Conservation (phyloP, 495 filamentous ascomycete genomes). For the Melanomma pulvis-pyrius region DNA sequence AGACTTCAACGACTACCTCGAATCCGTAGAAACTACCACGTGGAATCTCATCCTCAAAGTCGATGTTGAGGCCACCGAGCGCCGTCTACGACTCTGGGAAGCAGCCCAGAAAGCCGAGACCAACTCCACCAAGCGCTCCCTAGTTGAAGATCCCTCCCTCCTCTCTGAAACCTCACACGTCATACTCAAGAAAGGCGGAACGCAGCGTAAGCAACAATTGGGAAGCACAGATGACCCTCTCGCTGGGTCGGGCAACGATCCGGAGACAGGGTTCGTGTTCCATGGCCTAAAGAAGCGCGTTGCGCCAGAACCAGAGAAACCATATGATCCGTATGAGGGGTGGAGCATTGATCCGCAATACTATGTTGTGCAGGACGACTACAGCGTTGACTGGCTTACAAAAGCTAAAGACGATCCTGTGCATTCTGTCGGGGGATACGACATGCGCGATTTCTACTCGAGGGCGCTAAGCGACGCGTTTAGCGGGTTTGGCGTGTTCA, state of each 20-base stretch:
- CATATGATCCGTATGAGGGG: conserved; percentile 89
- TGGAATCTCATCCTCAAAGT: conserved; percentile 79
- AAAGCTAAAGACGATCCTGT: conserved; percentile 59
- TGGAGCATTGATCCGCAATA: conserved; percentile 67
- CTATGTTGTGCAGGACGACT: conserved; percentile 67
- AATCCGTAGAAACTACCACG: conserved; percentile 86
- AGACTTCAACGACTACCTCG: conserved; percentile 91
- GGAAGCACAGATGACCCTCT: conserved; percentile 22
- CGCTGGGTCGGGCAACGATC: conserved; percentile 42
- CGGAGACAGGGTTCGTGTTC: conserved; percentile 56
- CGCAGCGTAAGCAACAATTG: conserved; percentile 37
- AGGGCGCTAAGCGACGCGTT: conserved; percentile 86
- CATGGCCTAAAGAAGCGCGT: conserved; percentile 73
- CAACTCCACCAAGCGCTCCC: conserved; percentile 3
- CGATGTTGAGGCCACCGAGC: conserved; percentile 71
- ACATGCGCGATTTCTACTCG: conserved; percentile 75
- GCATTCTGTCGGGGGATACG: conserved; percentile 80
- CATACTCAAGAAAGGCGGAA: conserved; percentile 66
- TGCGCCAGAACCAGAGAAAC: conserved; percentile 64
- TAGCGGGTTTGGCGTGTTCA: conserved; percentile 79
- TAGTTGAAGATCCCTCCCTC: background rate
- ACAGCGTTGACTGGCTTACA: conserved; percentile 66
- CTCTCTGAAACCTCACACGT: conserved; percentile 46
- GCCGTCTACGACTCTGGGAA: conserved; percentile 66
- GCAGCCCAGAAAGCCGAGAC: conserved; percentile 62